Conservation (phyloP, 371 early-diverging fungal species). For the Hamiltosporidium magnivora region DNA sequence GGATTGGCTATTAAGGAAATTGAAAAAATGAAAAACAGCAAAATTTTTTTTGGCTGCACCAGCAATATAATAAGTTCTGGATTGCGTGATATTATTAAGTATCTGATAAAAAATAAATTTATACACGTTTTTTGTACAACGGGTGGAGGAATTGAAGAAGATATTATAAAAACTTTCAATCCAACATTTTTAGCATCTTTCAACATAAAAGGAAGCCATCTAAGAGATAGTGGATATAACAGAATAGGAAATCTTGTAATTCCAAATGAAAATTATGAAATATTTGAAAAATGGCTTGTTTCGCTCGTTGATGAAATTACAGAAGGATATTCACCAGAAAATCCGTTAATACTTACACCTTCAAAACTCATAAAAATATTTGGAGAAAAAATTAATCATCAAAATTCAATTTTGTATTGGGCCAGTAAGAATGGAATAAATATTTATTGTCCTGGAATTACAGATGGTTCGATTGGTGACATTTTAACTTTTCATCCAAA, state of each 20-base stretch:
- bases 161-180: constrained; percentile 88
- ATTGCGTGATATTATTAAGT: constrained; percentile 77
- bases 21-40: constrained; percentile 53
- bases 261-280: constrained; percentile 93
- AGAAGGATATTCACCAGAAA: constrained; percentile 55
- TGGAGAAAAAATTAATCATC: constrained; percentile 80
- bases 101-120: constrained; percentile 64
- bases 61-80: constrained; percentile 91
- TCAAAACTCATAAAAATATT: constrained; percentile 75
- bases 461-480: constrained; percentile 94
- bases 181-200: constrained; percentile 78
- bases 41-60: constrained; percentile 87
- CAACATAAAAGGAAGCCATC: constrained; percentile 62
- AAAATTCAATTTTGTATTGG: constrained; percentile 91
- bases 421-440: constrained; percentile 79
- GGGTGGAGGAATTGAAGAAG: constrained; percentile 96
- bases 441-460: constrained; percentile 90
- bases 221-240: constrained; percentile 81
- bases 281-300: constrained; percentile 89
- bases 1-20: constrained; percentile 51
- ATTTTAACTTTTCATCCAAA: constrained; percentile 91
- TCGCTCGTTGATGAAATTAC: constrained; percentile 76
- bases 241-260: constrained; percentile 93
- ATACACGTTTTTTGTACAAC: constrained; percentile 81
- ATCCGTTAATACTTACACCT: constrained; percentile 69